Evolutionary conservation across 352 stramenopile species (phyloP).

Genomic region (Phytophthora pistaciae): DNA sequence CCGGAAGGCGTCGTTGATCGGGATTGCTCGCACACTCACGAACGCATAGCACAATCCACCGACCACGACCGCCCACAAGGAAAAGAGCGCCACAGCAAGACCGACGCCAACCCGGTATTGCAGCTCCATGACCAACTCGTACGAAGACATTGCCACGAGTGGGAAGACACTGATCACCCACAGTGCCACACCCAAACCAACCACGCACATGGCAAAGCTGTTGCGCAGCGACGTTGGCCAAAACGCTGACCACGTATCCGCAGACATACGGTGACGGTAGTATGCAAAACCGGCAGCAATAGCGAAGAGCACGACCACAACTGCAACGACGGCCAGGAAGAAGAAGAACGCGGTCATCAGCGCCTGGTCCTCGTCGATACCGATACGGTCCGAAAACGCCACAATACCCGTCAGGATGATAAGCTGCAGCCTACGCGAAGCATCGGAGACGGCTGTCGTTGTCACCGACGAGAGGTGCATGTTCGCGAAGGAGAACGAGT

Average conservation of each 20-base stretch:
- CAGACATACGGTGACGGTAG: constrained; percentile 35
- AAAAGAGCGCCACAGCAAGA: constrained; percentile 56
- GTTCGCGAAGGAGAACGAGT: constrained; percentile 81
- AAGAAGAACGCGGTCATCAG: constrained; percentile 49
- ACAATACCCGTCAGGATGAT: constrained; percentile 78
- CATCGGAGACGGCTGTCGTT: constrained; percentile 37
- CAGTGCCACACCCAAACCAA: constrained; percentile 59
- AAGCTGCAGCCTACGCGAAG: constrained; percentile 48
- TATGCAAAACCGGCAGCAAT: constrained; percentile 29
- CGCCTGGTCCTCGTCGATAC: constrained; percentile 59
- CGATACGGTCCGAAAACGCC: constrained; percentile 72
- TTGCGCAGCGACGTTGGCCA: constrained; percentile 28
- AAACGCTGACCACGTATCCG: constrained; percentile 32
- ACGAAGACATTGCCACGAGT: constrained; percentile 61
- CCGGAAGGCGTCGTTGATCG: constrained; percentile 47
- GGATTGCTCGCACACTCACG: constrained; percentile 49
- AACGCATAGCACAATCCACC: constrained; percentile 52
- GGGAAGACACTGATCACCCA: constrained; percentile 69
- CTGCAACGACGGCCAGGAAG: constrained; percentile 52
- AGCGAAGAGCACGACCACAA: constrained; percentile 54
- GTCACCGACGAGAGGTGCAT: constrained; percentile 57
- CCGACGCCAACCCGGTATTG: constrained; percentile 51
- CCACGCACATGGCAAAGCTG: constrained; percentile 59
- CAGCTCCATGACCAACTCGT: constrained; percentile 76
- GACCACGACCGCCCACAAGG: constrained; percentile 55